Percentiles rank a stretch among this genome's conserved stretches.
Evolutionary conservation across 2,329 filamentous ascomycete species (phyloP).

Genomic region (Coniochaeta pulveracea): DNA sequence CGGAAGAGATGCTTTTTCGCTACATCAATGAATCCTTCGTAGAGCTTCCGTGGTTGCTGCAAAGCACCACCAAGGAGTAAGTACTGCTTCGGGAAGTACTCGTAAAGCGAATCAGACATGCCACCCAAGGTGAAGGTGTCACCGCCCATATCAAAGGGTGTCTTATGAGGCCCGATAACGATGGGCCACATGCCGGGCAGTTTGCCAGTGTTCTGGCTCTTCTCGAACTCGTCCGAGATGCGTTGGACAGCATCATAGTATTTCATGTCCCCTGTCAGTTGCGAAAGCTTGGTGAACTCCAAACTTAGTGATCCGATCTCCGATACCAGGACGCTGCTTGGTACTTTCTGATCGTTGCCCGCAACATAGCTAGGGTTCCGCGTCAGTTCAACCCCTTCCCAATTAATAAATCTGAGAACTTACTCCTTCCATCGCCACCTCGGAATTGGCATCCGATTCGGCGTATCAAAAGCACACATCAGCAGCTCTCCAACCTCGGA

Average conservation of each 20-base stretch:
- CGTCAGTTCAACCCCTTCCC: neutral
- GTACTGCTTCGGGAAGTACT: conserved; percentile 52
- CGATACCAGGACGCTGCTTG: conserved; percentile 25
- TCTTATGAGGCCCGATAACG: conserved; percentile 36
- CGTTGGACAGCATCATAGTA: conserved; percentile 52
- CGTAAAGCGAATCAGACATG: conserved; percentile 46
- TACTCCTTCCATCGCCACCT: conserved; percentile 43
- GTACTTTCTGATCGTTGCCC: conserved; percentile 31
- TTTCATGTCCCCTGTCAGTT: conserved; percentile 46
- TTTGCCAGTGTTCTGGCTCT: conserved; percentile 38
- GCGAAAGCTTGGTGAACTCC: conserved; percentile 54
- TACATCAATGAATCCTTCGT: conserved; percentile 16
- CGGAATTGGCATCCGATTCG: conserved; percentile 52
- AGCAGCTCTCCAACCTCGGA: conserved; percentile 52
- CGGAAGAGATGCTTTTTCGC: conserved; percentile 29
- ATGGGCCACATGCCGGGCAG: conserved; percentile 55
- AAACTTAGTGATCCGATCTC: conserved; percentile 48
- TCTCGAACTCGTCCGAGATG: conserved; percentile 43
- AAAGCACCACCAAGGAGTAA: conserved; percentile 5
- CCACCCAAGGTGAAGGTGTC: conserved; percentile 45
- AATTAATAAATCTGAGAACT: conserved; percentile 7
- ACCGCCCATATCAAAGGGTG: conserved; percentile 42
- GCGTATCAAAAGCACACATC: conserved; percentile 57
- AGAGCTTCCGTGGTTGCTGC: conserved; percentile 16
- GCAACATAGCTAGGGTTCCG: conserved; percentile 29